These are phyloP conservation scores for Pseudogymnoascus sp. DNA, from an alignment of 2,329 filamentous ascomycete species.

Conservation along the genomic window DNA sequence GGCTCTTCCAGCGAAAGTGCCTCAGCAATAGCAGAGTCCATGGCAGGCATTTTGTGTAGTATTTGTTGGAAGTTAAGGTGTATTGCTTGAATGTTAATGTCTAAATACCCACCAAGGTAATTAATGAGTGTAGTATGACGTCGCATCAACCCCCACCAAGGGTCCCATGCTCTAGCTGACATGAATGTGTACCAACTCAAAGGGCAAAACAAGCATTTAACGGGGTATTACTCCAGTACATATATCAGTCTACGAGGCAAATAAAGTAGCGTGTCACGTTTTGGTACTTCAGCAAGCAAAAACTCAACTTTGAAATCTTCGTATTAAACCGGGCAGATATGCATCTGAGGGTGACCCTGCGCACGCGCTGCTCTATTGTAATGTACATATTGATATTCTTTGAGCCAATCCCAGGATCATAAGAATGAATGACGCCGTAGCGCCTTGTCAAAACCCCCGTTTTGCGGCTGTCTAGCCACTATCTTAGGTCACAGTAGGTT, in stretches of 20 bases:
- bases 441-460: not conserved
- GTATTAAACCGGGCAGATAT: not conserved
- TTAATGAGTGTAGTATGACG: not conserved
- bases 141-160: not conserved
- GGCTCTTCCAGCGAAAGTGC: not conserved
- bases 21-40: not conserved
- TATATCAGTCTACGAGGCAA: not conserved
- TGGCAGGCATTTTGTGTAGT: not conserved
- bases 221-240: not conserved
- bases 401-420: not conserved
- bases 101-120: not conserved
- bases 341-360: not conserved
- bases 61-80: not conserved
- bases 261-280: not conserved
- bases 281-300: not conserved
- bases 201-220: not conserved
- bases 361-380: not conserved
- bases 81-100: not conserved
- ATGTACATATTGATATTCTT: not conserved
- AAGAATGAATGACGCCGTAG: not conserved
- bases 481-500: slow-evolving; percentile 9
- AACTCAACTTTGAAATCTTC: not conserved
- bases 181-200: not conserved
- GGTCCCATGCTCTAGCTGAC: not conserved
- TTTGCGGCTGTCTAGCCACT: not conserved